Conservation (phyloP, 2,329 filamentous ascomycete species). For the Periglandula ipomoeae region DNA sequence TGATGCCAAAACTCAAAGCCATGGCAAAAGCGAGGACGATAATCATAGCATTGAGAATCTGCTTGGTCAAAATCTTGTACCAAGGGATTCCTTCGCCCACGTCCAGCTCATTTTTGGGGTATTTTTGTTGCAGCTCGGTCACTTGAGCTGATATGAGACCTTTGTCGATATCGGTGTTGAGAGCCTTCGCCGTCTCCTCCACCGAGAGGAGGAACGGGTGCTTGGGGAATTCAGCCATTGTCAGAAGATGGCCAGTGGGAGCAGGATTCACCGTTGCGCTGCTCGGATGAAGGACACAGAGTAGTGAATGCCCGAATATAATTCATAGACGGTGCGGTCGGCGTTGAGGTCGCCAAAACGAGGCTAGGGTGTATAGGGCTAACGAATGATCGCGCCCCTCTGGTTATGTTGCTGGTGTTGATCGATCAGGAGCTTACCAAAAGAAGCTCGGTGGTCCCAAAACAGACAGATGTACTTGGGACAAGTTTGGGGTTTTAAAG, state of each 20-base stretch:
- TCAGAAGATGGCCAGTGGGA: conserved; percentile 10
- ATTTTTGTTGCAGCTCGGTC: conserved; percentile 44
- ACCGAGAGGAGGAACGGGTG: conserved; percentile 54
- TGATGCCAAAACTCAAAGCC: conserved; percentile 58
- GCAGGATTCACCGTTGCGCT: conserved; percentile 7
- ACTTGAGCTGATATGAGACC: conserved; percentile 56
- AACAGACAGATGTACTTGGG: neutral
- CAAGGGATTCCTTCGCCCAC: conserved; percentile 57
- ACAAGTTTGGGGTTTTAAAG: neutral
- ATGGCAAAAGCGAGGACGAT: conserved; percentile 69
- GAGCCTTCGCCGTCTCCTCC: conserved; percentile 52
- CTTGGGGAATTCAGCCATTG: conserved; percentile 34
- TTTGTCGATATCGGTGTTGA: conserved; percentile 56
- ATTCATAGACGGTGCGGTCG: conserved; percentile 14
- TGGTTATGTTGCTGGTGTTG: neutral
- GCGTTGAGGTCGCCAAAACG: conserved; percentile 3
- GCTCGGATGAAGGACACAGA: conserved; percentile 11
- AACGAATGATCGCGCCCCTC: neutral
- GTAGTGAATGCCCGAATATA: conserved; percentile 6
- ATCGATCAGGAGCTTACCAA: neutral
- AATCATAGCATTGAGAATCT: conserved; percentile 72
- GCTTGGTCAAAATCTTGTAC: conserved; percentile 64
- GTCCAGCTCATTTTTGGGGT: conserved; percentile 62
- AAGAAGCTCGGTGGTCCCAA: neutral
- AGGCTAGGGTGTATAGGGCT: conserved; percentile 4